phyloP scores from a whole-genome alignment of 495 filamentous ascomycete genomes.

The Penicillium riverlandense region DNA sequence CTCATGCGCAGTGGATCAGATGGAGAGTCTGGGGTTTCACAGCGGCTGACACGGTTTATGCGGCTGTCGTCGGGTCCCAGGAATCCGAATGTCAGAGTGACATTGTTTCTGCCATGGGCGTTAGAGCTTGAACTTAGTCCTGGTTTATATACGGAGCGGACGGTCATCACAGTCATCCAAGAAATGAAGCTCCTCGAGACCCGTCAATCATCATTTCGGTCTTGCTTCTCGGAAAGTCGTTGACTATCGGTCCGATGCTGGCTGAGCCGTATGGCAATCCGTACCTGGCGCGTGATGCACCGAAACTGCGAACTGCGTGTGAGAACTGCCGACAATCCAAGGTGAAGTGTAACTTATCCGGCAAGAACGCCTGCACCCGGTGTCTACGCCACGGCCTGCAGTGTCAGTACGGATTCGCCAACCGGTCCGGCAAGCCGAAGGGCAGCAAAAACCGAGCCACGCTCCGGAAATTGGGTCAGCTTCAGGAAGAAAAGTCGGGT shows the following conservation, averaged over 20 bases:
- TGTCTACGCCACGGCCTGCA: slow-evolving; percentile 39
- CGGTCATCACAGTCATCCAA: neutral
- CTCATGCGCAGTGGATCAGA: slow-evolving; percentile 37
- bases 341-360: slow-evolving; percentile 39
- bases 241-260: slow-evolving; percentile 19
- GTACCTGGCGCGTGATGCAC: slow-evolving; percentile 19
- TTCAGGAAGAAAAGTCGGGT: slow-evolving; percentile 25
- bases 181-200: too few species aligned
- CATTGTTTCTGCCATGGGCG: slow-evolving; percentile 7
- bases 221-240: too few species aligned
- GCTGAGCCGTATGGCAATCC: slow-evolving; percentile 20
- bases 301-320: slow-evolving; percentile 39
- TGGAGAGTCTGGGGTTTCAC: slow-evolving; percentile 35
- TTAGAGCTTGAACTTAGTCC: slow-evolving; percentile 1
- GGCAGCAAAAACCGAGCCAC: slow-evolving; percentile 42
- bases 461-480: slow-evolving; percentile 33
- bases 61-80: slow-evolving; percentile 27
- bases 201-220: too few species aligned
- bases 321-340: slow-evolving; percentile 43
- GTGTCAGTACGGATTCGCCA: slow-evolving; percentile 39
- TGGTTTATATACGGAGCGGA: slow-evolving; percentile 9
- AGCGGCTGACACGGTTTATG: slow-evolving; percentile 37
- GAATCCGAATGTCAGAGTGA: slow-evolving; percentile 29
- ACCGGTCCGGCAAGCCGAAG: slow-evolving; percentile 41
- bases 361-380: slow-evolving; percentile 34